Evolutionary conservation across 192 early-diverging fungal species (phyloP), one percentile per base, ranked within the genome.

Genomic region (Coemansia sp.): DNA sequence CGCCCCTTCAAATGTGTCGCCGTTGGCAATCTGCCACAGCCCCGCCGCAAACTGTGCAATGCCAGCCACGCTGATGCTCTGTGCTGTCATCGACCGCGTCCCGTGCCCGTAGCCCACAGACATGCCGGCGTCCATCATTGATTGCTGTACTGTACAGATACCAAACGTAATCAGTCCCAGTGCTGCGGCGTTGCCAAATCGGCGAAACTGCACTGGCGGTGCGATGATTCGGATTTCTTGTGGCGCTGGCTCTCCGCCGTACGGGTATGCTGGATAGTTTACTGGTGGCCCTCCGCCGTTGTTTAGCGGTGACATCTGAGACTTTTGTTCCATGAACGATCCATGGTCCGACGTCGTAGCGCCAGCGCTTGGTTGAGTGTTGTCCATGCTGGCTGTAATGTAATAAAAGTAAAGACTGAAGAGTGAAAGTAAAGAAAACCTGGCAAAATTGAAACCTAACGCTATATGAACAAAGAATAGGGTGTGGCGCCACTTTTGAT

Each of bases 21-120:
- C 78, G 63, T 81, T 81, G 59, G 78, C 78, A 10, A 81, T 68
- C 42, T 81, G 78, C 78, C 78, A 81, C 9, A 79, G 49, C 0
- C 76, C 76, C 0, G 64, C 70, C 0, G 59, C 31, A 7, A 79
- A 61, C 64, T 79, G 76, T 7, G 76, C 68, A 0, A 79, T 59
- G 3, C 76, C 76, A 0, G 76, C 76, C 2, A 79, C 76, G 2
- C 64, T 61, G 3, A 79, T 66, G 10, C 62, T 70, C 21, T 73
- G 71, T 0, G 46, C 75, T 0, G 75, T 59, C 75, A 78, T 72
- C 2, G 62, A 10, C 14, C 63, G 59, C 17, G 60, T 52, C 0
- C 75, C 75, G 47, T 78, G 70, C 1, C 69, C 75, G 31, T 72
- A 78, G 47, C 75, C 75, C 2, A 78, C 75, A 2, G 75, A 78